Conservation (phyloP, 805 yeast genomes). For the Kodamaea fukazawae region DNA sequence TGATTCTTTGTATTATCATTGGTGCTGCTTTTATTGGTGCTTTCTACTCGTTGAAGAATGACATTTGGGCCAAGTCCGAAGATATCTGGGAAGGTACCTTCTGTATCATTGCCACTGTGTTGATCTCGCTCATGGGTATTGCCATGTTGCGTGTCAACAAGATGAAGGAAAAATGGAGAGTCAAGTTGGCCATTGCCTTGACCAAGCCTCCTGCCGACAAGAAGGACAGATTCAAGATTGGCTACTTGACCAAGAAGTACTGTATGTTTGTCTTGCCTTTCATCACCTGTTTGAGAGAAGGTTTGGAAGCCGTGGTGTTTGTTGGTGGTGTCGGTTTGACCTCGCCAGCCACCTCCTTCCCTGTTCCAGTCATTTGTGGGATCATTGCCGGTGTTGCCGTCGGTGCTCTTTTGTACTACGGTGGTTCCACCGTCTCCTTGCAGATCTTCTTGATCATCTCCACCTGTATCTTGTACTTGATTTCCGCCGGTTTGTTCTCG, state of each 20-base stretch:
- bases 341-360: conserved; percentile 25
- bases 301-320: conserved; percentile 92
- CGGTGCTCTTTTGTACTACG: conserved; percentile 21
- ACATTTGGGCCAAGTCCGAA: conserved; percentile 23
- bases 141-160: conserved; percentile 30
- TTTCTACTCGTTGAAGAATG: conserved; percentile 20
- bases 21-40: conserved; percentile 25
- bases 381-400: conserved; percentile 21
- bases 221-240: conserved; percentile 37
- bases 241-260: conserved; percentile 65
- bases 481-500: conserved; percentile 26
- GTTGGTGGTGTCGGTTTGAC: conserved; percentile 91
- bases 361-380: conserved; percentile 23
- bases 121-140: conserved; percentile 27
- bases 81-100: conserved; percentile 28
- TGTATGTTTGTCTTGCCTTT: conserved; percentile 88
- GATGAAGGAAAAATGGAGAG: conserved; percentile 30
- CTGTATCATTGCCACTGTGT: conserved; percentile 23
- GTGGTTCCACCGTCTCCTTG: conserved; percentile 22
- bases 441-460: conserved; percentile 25
- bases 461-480: conserved; percentile 24
- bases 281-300: conserved; percentile 91
- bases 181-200: conserved; percentile 26
- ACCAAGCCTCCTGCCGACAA: conserved; percentile 14
- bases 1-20: conserved; percentile 19